Base-by-base conservation (phyloP, 179 eudicot genomes). In the Drosera spatulata region DNA sequence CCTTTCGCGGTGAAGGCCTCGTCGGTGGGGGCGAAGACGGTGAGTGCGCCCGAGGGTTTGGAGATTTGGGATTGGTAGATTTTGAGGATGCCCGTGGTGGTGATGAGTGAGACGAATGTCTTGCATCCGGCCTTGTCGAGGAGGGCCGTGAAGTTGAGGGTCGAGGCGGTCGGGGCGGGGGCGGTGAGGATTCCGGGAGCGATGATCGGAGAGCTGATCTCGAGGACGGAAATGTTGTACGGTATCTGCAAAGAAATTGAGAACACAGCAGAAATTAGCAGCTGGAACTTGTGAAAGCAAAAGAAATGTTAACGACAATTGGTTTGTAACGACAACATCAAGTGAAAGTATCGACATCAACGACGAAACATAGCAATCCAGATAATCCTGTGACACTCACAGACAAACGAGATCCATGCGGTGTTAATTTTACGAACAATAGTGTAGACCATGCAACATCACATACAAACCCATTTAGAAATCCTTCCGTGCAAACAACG, bases 11-110 rank as follows among this genome's bases (percentile, higher is more conserved):
- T 79, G 39, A 84, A 89, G 33, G 96, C 96, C 58, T 77, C 91
- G 41, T 89, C 96, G 2, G 62, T 73, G 2, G 96, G 96, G 0
- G 95, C 96, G n/a, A 89, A 86, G 5, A 89, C 42, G 3, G 96
- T 89, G 50, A 89, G 58, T 11, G 95, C 33, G 33, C 33, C 55
- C 6, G 45, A 43, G 5, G 6, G 90, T 7, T 74, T 75, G 0
- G 49, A 74, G 22, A 69, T 56, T 10, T 82, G 87, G 5, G 65
- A 13, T 45, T 82, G 63, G 58, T 66, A 89, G 2, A 71, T 56
- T 15, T 86, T 80, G 59, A 84, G 10, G 4, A 86, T 88, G 0
- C 91, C 97, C 6, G 75, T 71, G 0, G 63, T 6, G 0, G 55
- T 22, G 1, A 86, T 45, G 63, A 86, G 45, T 5, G 70, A 44